These are phyloP conservation scores for Trichoderma hamatum DNA, from an alignment of 2,329 filamentous ascomycete genomes.

Conservation along the genomic window DNA sequence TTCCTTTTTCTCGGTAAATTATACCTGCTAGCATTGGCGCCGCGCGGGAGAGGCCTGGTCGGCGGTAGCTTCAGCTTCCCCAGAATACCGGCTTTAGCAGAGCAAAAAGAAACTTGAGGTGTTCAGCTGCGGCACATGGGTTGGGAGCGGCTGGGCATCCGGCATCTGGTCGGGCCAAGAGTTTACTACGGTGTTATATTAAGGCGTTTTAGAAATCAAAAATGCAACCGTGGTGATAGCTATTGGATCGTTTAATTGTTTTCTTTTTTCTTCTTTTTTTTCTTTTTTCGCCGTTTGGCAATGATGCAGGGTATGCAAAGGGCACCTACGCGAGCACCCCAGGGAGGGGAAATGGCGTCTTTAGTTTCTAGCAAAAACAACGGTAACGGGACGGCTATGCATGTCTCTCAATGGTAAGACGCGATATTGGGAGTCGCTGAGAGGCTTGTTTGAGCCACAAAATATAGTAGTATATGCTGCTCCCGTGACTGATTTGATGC, in stretches of 20 bases:
- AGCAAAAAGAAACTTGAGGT: neutral
- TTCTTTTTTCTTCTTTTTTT: neutral
- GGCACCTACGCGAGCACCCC: neutral
- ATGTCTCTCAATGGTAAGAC: conserved; percentile 14
- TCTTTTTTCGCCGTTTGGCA: neutral
- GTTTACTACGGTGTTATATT: neutral
- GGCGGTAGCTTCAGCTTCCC: neutral
- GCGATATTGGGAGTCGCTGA: neutral
- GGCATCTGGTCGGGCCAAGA: neutral
- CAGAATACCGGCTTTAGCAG: neutral
- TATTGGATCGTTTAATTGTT: conserved; percentile 9
- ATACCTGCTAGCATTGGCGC: neutral
- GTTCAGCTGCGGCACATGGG: neutral
- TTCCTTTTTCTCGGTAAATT: neutral
- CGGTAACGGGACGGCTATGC: conserved; percentile 16
- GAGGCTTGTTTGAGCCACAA: conserved; percentile 2
- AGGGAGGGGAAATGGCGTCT: neutral
- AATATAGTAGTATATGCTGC: neutral
- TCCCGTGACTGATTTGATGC: conserved; percentile 7
- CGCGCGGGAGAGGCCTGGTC: neutral
- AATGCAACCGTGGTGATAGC: neutral
- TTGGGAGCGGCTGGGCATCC: neutral
- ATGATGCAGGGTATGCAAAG: neutral
- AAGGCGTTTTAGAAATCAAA: neutral
- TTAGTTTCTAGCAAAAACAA: conserved; percentile 4